These are phyloP conservation scores for Colletotrichum acutatum DNA, from an alignment of 2,329 filamentous ascomycete species.

Conservation along the genomic window DNA sequence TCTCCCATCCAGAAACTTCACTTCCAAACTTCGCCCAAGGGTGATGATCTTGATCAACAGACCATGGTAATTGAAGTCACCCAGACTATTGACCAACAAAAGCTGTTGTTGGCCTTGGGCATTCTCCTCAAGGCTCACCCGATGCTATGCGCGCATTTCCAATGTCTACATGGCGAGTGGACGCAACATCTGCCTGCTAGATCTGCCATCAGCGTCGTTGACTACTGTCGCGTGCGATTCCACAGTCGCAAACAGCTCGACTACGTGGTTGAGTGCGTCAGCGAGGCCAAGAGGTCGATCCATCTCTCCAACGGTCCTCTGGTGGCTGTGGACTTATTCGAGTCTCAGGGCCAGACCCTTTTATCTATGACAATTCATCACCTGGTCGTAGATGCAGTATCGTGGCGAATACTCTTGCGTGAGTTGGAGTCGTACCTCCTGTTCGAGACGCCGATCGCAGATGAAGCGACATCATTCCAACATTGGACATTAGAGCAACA, in stretches of 20 bases:
- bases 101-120: neutral
- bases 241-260: conserved; percentile 6
- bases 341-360: conserved; percentile 33
- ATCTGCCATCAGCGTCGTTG: neutral
- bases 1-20: conserved; percentile 23
- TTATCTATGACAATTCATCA: conserved; percentile 49
- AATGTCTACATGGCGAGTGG: conserved; percentile 1
- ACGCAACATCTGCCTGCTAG: neutral
- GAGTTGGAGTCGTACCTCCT: conserved; percentile 53
- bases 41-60: conserved; percentile 18
- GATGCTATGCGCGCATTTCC: conserved; percentile 11
- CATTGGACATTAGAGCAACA: conserved; percentile 3
- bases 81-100: neutral
- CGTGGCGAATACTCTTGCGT: conserved; percentile 55
- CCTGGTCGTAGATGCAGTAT: conserved; percentile 55
- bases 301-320: neutral
- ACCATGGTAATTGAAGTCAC: conserved; percentile 13
- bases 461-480: neutral
- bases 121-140: conserved; percentile 4
- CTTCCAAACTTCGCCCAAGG: conserved; percentile 8
- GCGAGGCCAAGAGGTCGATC: conserved; percentile 16
- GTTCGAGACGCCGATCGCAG: neutral
- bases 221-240: neutral
- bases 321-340: neutral
- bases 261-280: conserved; percentile 14